Evolutionary conservation across 2,329 filamentous ascomycete species (phyloP), one percentile per base, ranked within the genome.

Genomic region (Aspergillus bombycis): DNA sequence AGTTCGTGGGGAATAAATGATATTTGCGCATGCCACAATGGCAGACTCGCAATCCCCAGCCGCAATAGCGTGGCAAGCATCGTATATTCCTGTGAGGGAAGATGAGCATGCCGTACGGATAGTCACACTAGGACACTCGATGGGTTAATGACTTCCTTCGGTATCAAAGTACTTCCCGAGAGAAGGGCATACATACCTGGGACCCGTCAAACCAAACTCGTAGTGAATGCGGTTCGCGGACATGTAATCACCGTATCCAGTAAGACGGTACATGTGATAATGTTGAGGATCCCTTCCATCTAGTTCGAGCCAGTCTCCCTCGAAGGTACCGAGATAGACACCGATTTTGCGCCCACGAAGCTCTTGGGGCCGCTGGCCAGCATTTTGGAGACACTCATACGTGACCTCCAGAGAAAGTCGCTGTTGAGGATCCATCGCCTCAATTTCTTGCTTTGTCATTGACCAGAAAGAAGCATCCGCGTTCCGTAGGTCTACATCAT

Each of bases 341-440:
- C 77, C 74, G 4, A 72, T 73, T 14, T 65, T 62, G 4, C 79
- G 65, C 41, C 70, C 72, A 73, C n/a, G 68, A 50, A 14, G 69
- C 63, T 46, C 74, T 45, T 52, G 34, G 7, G 34, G 34, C 34
- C 34, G 34, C 34, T 36, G 34, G 34, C 77, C 72, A 1, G 70
- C 67, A 53, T 70, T 70, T 34, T 78, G 75, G 8, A 78, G 38
- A 36, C 71, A 74, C 55, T 78, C 77, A 21, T 68, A 70, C 2
- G 70, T 63, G 7, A 77, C 69, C 48, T 79, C 76, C 1, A 78
- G 61, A 34, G 66, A n/a, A n/a, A n/a, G n/a, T n/a, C n/a, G n/a
- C 57, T 78, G 76, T 54, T 77, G 74, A 0, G 77, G 77, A 53
- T 78, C 77, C 19, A 72, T 52, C 14, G 58, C 50, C 36, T 64